Conservation (phyloP, 2,329 filamentous ascomycete species). For the Penicillium occitanis region DNA sequence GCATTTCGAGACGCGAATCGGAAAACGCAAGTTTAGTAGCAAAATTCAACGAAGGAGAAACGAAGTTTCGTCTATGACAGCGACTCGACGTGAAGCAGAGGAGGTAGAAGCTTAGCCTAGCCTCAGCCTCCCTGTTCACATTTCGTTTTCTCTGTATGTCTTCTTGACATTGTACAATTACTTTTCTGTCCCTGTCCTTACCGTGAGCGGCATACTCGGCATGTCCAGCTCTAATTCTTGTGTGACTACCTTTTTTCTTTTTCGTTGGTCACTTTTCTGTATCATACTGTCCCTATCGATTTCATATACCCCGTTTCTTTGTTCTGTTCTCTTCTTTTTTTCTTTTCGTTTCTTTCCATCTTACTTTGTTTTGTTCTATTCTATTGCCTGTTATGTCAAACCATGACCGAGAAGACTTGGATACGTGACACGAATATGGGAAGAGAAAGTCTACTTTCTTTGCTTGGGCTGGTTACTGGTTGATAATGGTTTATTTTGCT, state of each 20-base stretch:
- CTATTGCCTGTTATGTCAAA: not conserved
- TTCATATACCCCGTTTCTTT: slow-evolving; percentile 12
- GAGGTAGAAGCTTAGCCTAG: slow-evolving; percentile 37
- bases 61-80: slow-evolving; percentile 23
- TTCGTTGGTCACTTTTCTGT: slow-evolving; percentile 11
- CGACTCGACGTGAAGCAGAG: slow-evolving; percentile 36
- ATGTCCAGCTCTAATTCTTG: not conserved
- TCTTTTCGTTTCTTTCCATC: not conserved
- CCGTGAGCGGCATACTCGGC: not conserved
- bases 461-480: not conserved
- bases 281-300: slow-evolving; percentile 22
- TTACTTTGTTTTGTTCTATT: slow-evolving; percentile 9
- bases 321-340: slow-evolving; percentile 17
- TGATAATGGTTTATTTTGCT: not conserved
- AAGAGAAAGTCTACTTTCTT: not conserved
- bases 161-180: not conserved
- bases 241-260: not conserved
- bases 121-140: not conserved
- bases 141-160: not conserved
- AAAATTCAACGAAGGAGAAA: slow-evolving; percentile 28
- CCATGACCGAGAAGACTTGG: slow-evolving; percentile 2
- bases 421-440: slow-evolving; percentile 8
- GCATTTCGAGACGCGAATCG: slow-evolving; percentile 84
- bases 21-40: slow-evolving; percentile 74
- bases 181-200: slow-evolving; percentile 11